These are phyloP conservation scores for Acacia crassicarpa DNA, from an alignment of 306 rosid genomes.

Conservation along the genomic window DNA sequence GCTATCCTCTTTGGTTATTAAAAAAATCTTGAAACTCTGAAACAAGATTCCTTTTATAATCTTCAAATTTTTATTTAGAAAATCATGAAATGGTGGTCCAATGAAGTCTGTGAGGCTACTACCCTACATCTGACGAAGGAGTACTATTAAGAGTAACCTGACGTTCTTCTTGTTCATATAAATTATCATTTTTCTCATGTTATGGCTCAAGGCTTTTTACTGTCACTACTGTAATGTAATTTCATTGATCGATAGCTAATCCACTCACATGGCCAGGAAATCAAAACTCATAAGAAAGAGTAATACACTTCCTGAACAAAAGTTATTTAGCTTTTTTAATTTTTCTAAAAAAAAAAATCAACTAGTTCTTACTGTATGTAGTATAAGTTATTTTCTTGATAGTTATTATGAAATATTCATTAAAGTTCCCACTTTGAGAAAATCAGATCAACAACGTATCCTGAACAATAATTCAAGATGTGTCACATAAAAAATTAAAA, in stretches of 20 bases:
- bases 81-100: background rate
- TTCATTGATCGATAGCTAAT: background rate
- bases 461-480: background rate
- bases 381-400: too few relatives aligned
- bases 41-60: constrained; percentile 1
- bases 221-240: too few relatives aligned
- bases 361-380: too few relatives aligned
- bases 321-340: too few relatives aligned
- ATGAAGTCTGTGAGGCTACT: background rate
- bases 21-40: constrained; percentile 34
- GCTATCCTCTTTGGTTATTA: constrained; percentile 31
- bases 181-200: background rate
- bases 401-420: background rate
- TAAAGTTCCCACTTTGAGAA: background rate
- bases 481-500: background rate
- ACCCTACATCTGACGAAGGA: background rate
- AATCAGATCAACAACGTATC: background rate
- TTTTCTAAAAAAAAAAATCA: too few relatives aligned
- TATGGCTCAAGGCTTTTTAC: too few relatives aligned
- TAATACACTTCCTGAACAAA: too few relatives aligned
- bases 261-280: background rate
- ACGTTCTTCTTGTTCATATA: background rate
- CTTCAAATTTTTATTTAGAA: constrained; percentile 23
- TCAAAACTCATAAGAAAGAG: background rate
- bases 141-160: background rate